Base-by-base conservation (phyloP, 1,284 basidiomycete species). In the Boletus holoroseus region DNA sequence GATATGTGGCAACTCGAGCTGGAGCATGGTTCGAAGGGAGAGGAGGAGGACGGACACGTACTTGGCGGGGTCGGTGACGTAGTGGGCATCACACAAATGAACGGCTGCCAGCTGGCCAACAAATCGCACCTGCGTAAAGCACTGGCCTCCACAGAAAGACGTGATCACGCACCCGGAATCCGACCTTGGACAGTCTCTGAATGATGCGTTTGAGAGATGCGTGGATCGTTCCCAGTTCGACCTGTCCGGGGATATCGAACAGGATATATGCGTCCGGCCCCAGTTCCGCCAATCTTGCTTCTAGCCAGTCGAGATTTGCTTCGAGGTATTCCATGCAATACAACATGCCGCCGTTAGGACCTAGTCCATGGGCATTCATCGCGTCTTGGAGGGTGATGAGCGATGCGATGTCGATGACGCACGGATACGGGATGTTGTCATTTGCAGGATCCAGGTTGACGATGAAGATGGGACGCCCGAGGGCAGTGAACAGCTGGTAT, bases 301-400 rank as follows among this genome's bases (percentile, higher is more conserved):
- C 84, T 22, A 99, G 78, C 96, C 96, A 99, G 68, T 98, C 94
- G 59, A 88, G 82, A 69, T 99, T 98, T 22, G 81, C 84, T 63
- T 99, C 94, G 20, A 99, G 80, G 67, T 98, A 98, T 68, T 99
- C 96, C 78, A 98, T 90, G 67, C 93, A 95, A 67, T 94, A 99
- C 15, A 99, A 74, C 86, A 98, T 94, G 3, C 85, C 95, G 5
- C 96, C 96, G 59, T 99, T 99, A 0, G 96, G 96, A 0, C 96
- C 96, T 0, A 99, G 78, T 0, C 81, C 81, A 57, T 89, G 83
- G 56, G 88, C 84, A 5, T 82, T 71, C 94, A 98, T 96, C 18
- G 85, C 93, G 61, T 93, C 88, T 44, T 87, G 76, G 22, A 99
- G 81, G 0, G 89, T 92, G 62, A 99, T 91, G 52, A 99, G 81